phyloP scores from a whole-genome alignment of 2,329 filamentous ascomycete genomes.

The Thielaviopsis populi region DNA sequence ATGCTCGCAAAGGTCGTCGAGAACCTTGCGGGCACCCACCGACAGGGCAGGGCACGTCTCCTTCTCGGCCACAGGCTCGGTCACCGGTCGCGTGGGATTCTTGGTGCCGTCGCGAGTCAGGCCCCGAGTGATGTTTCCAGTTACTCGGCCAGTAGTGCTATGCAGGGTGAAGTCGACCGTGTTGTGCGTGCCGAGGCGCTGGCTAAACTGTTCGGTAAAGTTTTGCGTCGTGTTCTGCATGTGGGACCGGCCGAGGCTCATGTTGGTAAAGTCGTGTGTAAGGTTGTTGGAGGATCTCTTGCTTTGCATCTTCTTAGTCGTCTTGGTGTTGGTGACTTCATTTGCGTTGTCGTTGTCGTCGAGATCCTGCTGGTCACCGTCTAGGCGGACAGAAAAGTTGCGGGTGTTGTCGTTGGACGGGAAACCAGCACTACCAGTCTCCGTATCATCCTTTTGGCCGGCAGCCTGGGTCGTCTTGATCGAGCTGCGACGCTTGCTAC shows the following conservation, averaged over 20 bases:
- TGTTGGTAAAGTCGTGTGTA: conserved; percentile 18
- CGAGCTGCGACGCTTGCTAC: conserved; percentile 28
- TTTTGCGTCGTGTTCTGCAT: conserved; percentile 11
- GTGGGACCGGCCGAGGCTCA: conserved; percentile 15
- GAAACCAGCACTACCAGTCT: conserved; percentile 19
- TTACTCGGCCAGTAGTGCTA: conserved; percentile 4
- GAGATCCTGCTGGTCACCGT: conserved; percentile 17
- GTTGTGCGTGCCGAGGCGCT: conserved; percentile 9
- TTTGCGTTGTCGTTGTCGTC: conserved; percentile 17
- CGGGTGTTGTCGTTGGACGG: conserved; percentile 20
- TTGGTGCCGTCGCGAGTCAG: background rate
- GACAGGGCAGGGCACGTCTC: conserved; percentile 34
- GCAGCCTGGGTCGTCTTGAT: conserved; percentile 16
- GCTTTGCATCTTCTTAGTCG: background rate
- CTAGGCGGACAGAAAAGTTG: conserved; percentile 19
- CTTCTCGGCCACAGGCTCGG: conserved; percentile 10
- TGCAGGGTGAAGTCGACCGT: conserved; percentile 14
- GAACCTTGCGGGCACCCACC: conserved; percentile 35
- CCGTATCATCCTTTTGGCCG: conserved; percentile 16
- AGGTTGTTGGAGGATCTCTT: conserved; percentile 17
- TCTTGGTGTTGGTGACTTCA: background rate
- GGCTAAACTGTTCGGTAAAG: conserved; percentile 18
- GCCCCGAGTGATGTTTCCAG: conserved; percentile 10
- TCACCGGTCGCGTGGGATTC: background rate
- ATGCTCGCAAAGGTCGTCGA: conserved; percentile 40